Percentiles rank a stretch among this genome's conserved stretches.
Evolutionary conservation across 257 asterid species (phyloP).

Genomic region (Nicotiana benthamiana): DNA sequence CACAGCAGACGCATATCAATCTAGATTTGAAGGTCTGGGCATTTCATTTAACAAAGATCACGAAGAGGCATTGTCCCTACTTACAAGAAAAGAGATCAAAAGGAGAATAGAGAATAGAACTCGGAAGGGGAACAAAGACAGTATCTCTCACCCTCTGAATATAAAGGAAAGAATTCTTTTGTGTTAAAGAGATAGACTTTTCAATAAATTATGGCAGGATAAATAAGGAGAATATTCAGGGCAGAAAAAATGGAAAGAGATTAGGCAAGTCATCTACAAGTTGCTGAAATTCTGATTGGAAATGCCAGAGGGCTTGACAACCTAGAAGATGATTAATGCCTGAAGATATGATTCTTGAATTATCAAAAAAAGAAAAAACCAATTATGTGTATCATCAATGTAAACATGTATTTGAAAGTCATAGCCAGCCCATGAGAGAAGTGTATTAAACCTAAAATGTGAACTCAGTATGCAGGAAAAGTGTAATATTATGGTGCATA

Average conservation of each 20-base stretch:
- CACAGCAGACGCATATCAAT: not conserved
- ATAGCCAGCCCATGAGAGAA: not conserved
- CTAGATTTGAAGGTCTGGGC: constrained; percentile 5
- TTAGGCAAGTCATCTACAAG: not conserved
- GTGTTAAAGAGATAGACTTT: not conserved
- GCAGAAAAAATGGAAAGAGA: not conserved
- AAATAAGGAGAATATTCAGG: not conserved
- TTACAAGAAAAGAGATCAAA: not conserved
- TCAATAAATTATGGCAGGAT: not conserved
- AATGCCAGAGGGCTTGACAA: not conserved
- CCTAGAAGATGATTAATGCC: not conserved
- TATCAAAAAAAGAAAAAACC: not conserved
- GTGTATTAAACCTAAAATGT: not conserved
- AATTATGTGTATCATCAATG: not conserved
- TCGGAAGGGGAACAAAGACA: not conserved
- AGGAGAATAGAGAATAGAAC: not conserved
- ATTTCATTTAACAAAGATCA: not conserved
- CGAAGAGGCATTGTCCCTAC: not conserved
- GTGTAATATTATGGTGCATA: not conserved
- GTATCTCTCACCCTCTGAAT: not conserved
- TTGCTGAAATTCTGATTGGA: not conserved
- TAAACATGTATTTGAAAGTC: not conserved
- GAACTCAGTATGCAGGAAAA: not conserved
- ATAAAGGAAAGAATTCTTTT: not conserved
- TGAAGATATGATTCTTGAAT: not conserved